These are phyloP conservation scores for Hemileccinum impolitum DNA, from an alignment of 768 basidiomycete species.

Conservation along the genomic window DNA sequence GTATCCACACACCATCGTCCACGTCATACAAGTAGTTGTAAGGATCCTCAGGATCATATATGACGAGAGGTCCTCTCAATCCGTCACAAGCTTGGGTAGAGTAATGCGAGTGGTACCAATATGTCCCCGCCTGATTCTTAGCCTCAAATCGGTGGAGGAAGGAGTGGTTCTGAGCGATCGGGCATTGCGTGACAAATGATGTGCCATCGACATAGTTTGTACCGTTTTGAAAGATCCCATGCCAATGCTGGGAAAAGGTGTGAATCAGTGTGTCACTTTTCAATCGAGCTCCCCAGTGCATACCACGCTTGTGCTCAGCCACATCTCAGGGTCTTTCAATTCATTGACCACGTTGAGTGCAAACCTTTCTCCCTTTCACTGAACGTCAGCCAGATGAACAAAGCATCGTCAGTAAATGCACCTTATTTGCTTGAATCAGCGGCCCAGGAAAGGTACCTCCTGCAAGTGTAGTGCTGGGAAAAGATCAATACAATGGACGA, in stretches of 20 bases:
- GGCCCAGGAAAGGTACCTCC: constrained; percentile 48
- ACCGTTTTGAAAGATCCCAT: constrained; percentile 45
- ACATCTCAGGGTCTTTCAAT: constrained; percentile 46
- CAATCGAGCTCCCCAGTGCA: neutral
- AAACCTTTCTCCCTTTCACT: constrained; percentile 37
- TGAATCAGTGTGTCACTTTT: neutral
- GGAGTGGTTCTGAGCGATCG: constrained; percentile 23
- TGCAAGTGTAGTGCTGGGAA: constrained; percentile 28
- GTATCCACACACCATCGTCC: constrained; percentile 37
- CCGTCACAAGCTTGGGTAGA: constrained; percentile 41
- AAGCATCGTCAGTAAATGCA: neutral
- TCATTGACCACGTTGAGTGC: constrained; percentile 44
- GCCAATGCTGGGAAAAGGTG: constrained; percentile 45
- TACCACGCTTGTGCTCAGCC: constrained; percentile 46
- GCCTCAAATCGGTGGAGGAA: constrained; percentile 22
- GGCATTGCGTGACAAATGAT: constrained; percentile 36
- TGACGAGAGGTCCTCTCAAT: constrained; percentile 36
- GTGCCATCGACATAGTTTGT: constrained; percentile 46
- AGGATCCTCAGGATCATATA: constrained; percentile 43
- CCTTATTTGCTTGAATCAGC: constrained; percentile 38
- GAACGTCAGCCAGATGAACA: neutral
- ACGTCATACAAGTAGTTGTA: constrained; percentile 37
- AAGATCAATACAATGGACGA: neutral
- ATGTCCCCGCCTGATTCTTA: constrained; percentile 26
- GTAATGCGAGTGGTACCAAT: constrained; percentile 38